Evolutionary conservation across 371 early-diverging fungal species (phyloP).

Genomic region (Choanephora cucurbitarum): DNA sequence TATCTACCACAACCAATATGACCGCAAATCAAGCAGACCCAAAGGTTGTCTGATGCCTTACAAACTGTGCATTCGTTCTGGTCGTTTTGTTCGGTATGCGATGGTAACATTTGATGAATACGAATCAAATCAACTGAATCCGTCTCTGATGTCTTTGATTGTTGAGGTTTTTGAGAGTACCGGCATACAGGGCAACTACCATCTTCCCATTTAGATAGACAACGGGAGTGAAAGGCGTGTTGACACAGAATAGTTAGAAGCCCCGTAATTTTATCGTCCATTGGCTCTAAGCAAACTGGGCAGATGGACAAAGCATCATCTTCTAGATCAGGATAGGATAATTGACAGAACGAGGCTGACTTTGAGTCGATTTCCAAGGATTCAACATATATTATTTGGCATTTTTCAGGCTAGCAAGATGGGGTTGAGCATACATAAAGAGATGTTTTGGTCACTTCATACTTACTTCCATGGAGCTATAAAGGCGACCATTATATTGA

Average conservation of each 20-base stretch:
- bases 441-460: neutral
- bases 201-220: constrained; percentile 90
- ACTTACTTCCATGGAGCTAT: constrained; percentile 76
- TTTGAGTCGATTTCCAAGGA: constrained; percentile 60
- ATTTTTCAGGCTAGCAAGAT: constrained; percentile 59
- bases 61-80: constrained; percentile 73
- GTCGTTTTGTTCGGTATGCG: constrained; percentile 14
- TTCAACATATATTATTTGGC: constrained; percentile 74
- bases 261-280: constrained; percentile 85
- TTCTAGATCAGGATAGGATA: constrained; percentile 13
- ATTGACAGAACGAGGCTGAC: constrained; percentile 57
- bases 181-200: constrained; percentile 94
- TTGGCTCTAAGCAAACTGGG: constrained; percentile 91
- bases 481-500: constrained; percentile 77
- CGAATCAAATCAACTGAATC: neutral
- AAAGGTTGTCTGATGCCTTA: constrained; percentile 68
- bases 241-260: constrained; percentile 91
- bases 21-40: constrained; percentile 97
- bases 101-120: too few species aligned
- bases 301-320: constrained; percentile 80
- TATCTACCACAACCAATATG: constrained; percentile 85
- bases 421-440: constrained; percentile 1
- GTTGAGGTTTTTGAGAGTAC: constrained; percentile 58
- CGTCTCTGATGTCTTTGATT: neutral
- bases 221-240: constrained; percentile 91